Base-by-base conservation (phyloP, 177 flowering plant genomes). In the Vitis hybrid region DNA sequence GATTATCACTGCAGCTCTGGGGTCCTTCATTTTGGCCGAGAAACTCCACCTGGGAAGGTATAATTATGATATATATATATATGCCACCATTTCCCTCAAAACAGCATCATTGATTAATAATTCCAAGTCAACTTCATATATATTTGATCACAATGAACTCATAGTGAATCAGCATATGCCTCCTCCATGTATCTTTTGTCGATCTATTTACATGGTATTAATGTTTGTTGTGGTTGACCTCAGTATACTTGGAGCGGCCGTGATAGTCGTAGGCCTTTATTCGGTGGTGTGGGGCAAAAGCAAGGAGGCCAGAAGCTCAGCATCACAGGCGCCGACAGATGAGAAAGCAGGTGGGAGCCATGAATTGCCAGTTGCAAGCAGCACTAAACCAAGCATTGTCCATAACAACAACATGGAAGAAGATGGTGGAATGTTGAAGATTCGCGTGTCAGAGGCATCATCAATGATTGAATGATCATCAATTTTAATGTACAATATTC, bases 31-130 rank as follows among this genome's bases (percentile, higher is more conserved):
- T 53, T 77, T 95, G 20, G 80, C 90, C 1, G 99, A 95, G 74
- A 71, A 78, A 71, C 52, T 93, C 72, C 85, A 86, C 76, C 80
- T 93, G 13, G 99, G 99, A 78, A 90, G 98, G 98, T 92, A 87
- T 54, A 4, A 8, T 66, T 11, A 8, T 3, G 14, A 10, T 28
- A 28, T 28, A 28, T 28, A 28, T 28, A 28, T 28, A 24, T 24
- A 28, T 24, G 31, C 31, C 31, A 28, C 31, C 31, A 28, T 28
- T 54, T 14, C 19, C 19, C 38, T 57, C 18, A 8, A 22, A n/a
- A 18, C 9, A 59, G 12, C 1, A 49, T 11, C 3, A 17, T 19
- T n/a, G 47, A 19, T 55, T 49, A 0, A 8, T 55, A 2, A 17
- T 38, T 33, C 11, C 51, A 11, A 13, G 38, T 44, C 50, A 4